Conservation (phyloP, 106 monocot genomes). For the Acorus calamus region DNA sequence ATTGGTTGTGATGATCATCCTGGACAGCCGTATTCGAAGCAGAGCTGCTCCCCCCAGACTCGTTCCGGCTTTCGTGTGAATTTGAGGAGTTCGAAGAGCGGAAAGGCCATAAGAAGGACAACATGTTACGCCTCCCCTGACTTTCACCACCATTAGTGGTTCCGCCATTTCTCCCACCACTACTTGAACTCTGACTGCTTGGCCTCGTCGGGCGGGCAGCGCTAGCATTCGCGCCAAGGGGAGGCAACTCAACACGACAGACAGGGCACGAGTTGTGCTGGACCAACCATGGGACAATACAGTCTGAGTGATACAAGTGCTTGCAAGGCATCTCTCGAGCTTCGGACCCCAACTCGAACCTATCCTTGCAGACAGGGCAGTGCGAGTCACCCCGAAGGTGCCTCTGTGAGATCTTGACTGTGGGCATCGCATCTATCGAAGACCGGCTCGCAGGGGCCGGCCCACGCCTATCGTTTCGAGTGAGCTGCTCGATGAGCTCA, state of each 20-base stretch:
- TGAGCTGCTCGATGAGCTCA: too few species aligned
- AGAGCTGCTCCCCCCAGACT: background rate
- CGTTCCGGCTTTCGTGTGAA: background rate
- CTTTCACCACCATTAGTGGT: background rate
- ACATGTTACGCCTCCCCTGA: background rate
- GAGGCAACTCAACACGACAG: background rate
- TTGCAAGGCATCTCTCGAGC: too few species aligned
- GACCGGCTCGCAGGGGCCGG: too few species aligned
- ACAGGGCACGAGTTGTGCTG: too few species aligned
- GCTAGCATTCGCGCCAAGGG: background rate
- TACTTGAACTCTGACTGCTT: background rate
- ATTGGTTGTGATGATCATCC: background rate
- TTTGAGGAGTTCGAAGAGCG: background rate
- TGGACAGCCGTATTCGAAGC: background rate
- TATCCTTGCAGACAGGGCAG: too few species aligned
- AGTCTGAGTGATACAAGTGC: too few species aligned
- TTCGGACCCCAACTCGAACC: too few species aligned
- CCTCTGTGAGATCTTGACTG: too few species aligned
- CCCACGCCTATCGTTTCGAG: background rate
- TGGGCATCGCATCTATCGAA: too few species aligned
- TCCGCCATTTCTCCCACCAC: background rate
- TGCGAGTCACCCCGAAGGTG: too few species aligned
- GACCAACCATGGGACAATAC: too few species aligned
- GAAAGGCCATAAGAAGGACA: conserved; percentile 11
- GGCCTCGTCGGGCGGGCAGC: background rate